Percentiles rank a stretch among this genome's conserved stretches.
Conservation (phyloP, 495 filamentous ascomycete species). For the Podospora pseudoanserina region DNA sequence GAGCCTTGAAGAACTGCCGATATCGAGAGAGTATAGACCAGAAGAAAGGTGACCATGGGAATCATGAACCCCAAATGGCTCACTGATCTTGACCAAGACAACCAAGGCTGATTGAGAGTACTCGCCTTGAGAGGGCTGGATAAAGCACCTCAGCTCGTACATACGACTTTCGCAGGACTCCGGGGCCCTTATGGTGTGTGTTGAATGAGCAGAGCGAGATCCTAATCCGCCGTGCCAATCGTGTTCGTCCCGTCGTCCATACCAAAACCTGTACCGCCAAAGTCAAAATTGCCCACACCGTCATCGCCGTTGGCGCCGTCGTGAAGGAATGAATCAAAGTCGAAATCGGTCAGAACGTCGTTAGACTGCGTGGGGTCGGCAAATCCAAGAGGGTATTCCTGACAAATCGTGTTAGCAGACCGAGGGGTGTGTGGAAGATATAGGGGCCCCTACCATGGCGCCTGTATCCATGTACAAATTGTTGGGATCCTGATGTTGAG, state of each 20-base stretch:
- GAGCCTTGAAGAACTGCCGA: slow-evolving; percentile 1
- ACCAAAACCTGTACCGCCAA: slow-evolving; percentile 29
- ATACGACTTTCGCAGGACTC: background rate
- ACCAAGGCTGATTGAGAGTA: background rate
- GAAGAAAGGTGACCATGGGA: slow-evolving; percentile 3
- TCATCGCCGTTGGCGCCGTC: slow-evolving; percentile 40
- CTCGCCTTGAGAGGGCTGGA: background rate
- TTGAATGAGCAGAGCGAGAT: slow-evolving; percentile 14
- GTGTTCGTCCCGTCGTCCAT: slow-evolving; percentile 44
- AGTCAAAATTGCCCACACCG: slow-evolving; percentile 44
- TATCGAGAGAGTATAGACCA: slow-evolving; percentile 8
- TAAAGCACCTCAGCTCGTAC: background rate
- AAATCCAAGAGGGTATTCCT: slow-evolving; percentile 57
- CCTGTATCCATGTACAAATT: slow-evolving; percentile 34
- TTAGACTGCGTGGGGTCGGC: slow-evolving; percentile 54
- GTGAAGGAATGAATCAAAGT: slow-evolving; percentile 92
- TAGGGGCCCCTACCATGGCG: slow-evolving; percentile 34
- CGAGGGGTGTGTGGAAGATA: background rate
- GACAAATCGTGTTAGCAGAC: slow-evolving; percentile 14
- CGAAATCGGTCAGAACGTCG: slow-evolving; percentile 85
- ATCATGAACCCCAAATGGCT: background rate
- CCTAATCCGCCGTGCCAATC: slow-evolving; percentile 50
- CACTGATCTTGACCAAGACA: background rate
- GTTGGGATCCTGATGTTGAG: slow-evolving; percentile 42
- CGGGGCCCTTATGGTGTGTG: background rate